These are phyloP conservation scores for Termitomyces sp. DNA, from an alignment of 768 basidiomycete genomes.

Conservation along the genomic window DNA sequence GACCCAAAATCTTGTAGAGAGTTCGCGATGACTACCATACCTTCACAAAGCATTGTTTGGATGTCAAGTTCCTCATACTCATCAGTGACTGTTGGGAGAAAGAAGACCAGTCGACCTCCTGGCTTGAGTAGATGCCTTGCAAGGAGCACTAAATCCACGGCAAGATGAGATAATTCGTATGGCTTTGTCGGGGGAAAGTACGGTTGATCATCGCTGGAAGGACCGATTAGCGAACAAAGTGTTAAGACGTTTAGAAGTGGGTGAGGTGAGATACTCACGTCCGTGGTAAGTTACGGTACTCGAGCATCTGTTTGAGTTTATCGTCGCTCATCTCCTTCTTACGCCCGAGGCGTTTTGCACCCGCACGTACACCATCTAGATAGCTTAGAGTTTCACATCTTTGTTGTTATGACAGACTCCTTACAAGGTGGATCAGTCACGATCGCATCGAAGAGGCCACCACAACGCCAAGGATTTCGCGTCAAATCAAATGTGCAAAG, in stretches of 20 bases:
- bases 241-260: not conserved
- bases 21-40: constrained; percentile 86
- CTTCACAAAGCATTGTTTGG: constrained; percentile 68
- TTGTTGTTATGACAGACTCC: constrained; percentile 15
- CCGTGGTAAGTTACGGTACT: constrained; percentile 31
- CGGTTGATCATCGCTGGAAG: constrained; percentile 47
- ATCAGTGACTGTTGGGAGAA: constrained; percentile 88
- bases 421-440: constrained; percentile 92
- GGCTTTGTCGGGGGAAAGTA: constrained; percentile 90
- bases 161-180: constrained; percentile 85
- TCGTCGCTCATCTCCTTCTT: constrained; percentile 43
- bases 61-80: constrained; percentile 89
- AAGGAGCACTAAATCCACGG: constrained; percentile 73
- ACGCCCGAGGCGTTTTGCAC: constrained; percentile 76
- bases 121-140: constrained; percentile 83
- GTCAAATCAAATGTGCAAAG: constrained; percentile 94
- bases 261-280: constrained; percentile 32
- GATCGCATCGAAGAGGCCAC: constrained; percentile 89
- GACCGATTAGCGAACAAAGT: not conserved
- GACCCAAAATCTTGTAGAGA: constrained; percentile 91
- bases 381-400: not conserved
- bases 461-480: constrained; percentile 81
- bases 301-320: constrained; percentile 30
- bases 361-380: constrained; percentile 86
- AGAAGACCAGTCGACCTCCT: constrained; percentile 88